Conservation (phyloP, 345 rosid species). For the Populus pruinosa region DNA sequence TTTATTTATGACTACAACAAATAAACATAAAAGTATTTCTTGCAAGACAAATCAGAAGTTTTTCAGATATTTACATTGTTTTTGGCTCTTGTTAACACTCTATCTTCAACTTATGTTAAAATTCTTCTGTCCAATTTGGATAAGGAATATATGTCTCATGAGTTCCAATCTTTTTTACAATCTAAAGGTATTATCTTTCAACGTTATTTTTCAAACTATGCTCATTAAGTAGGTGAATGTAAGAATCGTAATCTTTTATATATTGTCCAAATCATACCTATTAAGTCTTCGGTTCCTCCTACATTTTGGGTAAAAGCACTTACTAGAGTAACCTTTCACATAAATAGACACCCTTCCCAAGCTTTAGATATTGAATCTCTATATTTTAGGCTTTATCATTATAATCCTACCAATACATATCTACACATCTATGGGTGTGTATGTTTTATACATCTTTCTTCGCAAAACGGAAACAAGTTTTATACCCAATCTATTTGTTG, state of each 20-base stretch:
- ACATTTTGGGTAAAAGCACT: background rate
- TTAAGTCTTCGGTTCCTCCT: background rate
- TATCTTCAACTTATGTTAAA: background rate
- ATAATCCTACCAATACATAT: background rate
- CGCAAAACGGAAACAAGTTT: background rate
- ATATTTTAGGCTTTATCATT: background rate
- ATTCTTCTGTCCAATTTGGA: background rate
- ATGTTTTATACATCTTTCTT: too few species aligned
- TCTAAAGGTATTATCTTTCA: background rate
- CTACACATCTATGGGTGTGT: background rate
- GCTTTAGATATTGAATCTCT: background rate
- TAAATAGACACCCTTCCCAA: background rate
- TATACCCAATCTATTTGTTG: background rate
- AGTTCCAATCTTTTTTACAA: background rate
- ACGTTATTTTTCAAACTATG: background rate
- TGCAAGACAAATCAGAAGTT: background rate
- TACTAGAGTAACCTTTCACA: background rate
- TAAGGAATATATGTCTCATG: background rate
- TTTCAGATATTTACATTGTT: background rate
- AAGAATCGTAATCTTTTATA: constrained; percentile 3
- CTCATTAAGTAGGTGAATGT: background rate
- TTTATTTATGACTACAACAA: background rate
- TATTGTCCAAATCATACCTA: background rate
- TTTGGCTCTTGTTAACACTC: background rate
- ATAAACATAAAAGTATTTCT: background rate